phyloP scores from a whole-genome alignment of 345 rosid genomes.

The Cardamine chenopodiifolia region DNA sequence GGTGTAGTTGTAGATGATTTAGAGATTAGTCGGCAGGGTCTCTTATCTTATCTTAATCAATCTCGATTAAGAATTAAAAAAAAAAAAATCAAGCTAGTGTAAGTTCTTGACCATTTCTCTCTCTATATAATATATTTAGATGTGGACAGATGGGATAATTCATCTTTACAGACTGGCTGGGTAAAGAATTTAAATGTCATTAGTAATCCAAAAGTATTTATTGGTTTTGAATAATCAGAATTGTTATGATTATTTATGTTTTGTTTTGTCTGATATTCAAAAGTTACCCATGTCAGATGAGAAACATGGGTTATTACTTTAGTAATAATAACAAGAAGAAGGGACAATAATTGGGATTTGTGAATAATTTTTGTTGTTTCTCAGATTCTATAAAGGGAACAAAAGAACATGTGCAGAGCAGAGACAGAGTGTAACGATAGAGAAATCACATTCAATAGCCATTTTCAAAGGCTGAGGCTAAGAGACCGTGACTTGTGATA shows the following conservation, averaged over 20 bases:
- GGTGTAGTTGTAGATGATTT: slow-evolving; percentile 45
- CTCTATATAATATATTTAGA: slow-evolving; percentile 1
- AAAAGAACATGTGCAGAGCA: slow-evolving; percentile 46
- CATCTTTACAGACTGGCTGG: slow-evolving; percentile 41
- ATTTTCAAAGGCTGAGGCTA: slow-evolving; percentile 4
- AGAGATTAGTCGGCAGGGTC: slow-evolving; percentile 41
- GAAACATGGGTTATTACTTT: slow-evolving; percentile 24
- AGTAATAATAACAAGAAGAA: neutral
- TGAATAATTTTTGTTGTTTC: slow-evolving; percentile 31
- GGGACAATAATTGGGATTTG: slow-evolving; percentile 41
- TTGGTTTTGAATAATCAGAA: neutral
- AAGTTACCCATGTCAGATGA: slow-evolving; percentile 24
- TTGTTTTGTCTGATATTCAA: slow-evolving; percentile 32
- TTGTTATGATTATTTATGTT: slow-evolving; percentile 31
- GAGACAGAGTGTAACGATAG: slow-evolving; percentile 34
- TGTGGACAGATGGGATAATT: slow-evolving; percentile 22
- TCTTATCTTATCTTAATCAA: slow-evolving; percentile 40
- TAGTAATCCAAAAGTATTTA: neutral
- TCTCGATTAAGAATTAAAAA: slow-evolving; percentile 20
- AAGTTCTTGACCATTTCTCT: slow-evolving; percentile 14
- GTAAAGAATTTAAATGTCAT: slow-evolving; percentile 12
- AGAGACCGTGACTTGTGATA: slow-evolving; percentile 30
- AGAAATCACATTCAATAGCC: slow-evolving; percentile 31
- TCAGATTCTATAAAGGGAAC: slow-evolving; percentile 29
- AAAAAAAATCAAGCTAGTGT: slow-evolving; percentile 21